Base-by-base conservation (phyloP, 805 yeast genomes). In the Nakazawaea ernobii region DNA sequence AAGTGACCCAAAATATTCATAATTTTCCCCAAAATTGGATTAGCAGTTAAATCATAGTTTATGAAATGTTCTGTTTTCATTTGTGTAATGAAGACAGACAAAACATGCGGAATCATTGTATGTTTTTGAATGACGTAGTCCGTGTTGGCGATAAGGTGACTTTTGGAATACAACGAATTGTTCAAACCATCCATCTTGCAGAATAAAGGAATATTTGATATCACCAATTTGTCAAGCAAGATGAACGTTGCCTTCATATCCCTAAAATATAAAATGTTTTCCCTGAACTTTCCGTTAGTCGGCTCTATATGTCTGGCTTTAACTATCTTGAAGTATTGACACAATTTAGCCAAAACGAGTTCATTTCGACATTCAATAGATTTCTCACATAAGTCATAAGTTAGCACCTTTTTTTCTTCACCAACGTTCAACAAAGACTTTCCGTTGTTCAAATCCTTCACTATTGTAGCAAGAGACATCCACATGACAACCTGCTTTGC, bases 11-110 rank as follows among this genome's bases (percentile, higher is more conserved):
- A 11, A 6, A 11, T 28, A 28, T 36, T 37, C 17, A 37, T 37
- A 8, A 46, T 32, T 3, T 17, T 24, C 2, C 38, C 46, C 15
- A 46, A 17, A 4, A 46, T 24, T 17, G 49, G 49, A 35, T 46
- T 46, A 6, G 39, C 14, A 17, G 24, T 30, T 24, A 37, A 7
- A 28, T 46, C 49, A 8, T 37, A 37, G 8, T 37, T 37, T 4
- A 3, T 10, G 29, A 46, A 46, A 42, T 36, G 35, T 8, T 20
- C 8, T 4, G 5, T 6, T 29, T 37, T 30, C n/a, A 46, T n/a
- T 26, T 30, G 32, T 2, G 14, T 26, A 4, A 42, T 2, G 29
- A 27, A 30, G 3, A 29, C 15, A 6, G 43, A 26, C 17, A 45
- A 33, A 5, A 45, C 6, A 28, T 45, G 39, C 8, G 48, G 39